Evolutionary conservation across 352 stramenopile genomes (phyloP), one percentile per base, ranked within the genome.

Genomic region (Phytophthora litchii): DNA sequence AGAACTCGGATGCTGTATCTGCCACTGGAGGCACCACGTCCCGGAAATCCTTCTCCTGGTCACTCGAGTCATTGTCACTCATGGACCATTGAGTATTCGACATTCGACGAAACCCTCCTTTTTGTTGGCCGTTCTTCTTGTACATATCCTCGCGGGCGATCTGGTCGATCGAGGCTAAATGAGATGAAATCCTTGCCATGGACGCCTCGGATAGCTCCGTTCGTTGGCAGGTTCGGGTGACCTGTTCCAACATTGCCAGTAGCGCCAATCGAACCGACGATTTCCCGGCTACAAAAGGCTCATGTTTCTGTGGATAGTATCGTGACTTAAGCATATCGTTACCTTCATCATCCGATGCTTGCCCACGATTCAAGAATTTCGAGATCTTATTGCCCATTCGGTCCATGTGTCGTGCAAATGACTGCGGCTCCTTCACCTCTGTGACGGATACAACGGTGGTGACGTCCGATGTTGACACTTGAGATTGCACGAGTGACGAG

Each of bases 71-170:
- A 3, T 47, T 52, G 17, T 60, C 50, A 17, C 27, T 55, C 31
- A 57, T 70, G 8, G 35, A 34, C 41, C 31, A 56, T 6, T 63
- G 49, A 1, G 60, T 59, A 17, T 50, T 72, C 14, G 74, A 82
- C 34, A 75, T 54, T 10, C 78, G 74, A 13, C 74, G 78, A 12
- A 79, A 51, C 12, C 78, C 56, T 19, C 52, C 54, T 13, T 73
- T 67, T 0, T 60, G 50, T 21, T 42, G 50, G 44, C 34, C 64
- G 42, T 53, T 59, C 23, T 67, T 76, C 56, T 76, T 79, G 46
- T 73, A 59, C 56, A 88, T 36, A 37, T 90, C 80, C n/a, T 90
- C 76, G 20, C 62, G 67, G 16, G 85, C 71, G 37, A 91, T 83
- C 35, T 86, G 74, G 45, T 74, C 74, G 4, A 88, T 80, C 2